Evolutionary conservation across 2,329 filamentous ascomycete genomes (phyloP), one percentile per base, ranked within the genome.

Genomic region (Lasiodiplodia sp.): DNA sequence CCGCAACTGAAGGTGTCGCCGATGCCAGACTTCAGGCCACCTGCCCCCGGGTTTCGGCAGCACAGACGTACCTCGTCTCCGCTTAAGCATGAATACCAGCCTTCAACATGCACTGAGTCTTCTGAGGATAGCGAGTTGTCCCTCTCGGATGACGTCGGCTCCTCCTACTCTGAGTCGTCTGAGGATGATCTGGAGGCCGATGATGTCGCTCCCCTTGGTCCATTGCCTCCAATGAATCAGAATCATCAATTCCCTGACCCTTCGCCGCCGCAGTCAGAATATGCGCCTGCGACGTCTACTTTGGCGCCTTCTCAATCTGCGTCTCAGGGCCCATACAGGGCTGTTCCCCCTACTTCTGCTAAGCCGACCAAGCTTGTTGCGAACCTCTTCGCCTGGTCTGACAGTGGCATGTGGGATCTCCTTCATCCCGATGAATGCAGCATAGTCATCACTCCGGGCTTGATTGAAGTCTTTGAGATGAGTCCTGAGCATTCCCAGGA

Each of bases 41-140:
- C 90, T 82, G 73, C 79, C 73, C 73, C 80, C 68, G 74, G 82
- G 71, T 74, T 79, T 73, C 72, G 78, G 78, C 71, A 85, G 78
- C 78, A 91, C 75, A 88, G 94, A 55, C 89, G 94, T 21, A 91
- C 90, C 1, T 98, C 96, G 0, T 99, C 96, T 1, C 96, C 96
- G 0, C 84, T 99, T 62, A 99, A 99, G 82, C 95, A 98, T 77
- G 95, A 99, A 81, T 99, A 97, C 75, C 91, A 94, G 71, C 95
- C 95, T 16, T 98, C 96, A 18, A 89, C 88, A 7, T 88, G 87
- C 56, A 90, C 89, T 0, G 87, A 88, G 52, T 88, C 88, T 7
- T 86, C 85, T 10, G 86, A 51, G 11, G 85, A 88, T 67, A 89
- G 86, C 56, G 87, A 88, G 23, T 75, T 80, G 31, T 72, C 72